Evolutionary conservation across 345 rosid genomes (phyloP).

Genomic region (Camelina hispida): DNA sequence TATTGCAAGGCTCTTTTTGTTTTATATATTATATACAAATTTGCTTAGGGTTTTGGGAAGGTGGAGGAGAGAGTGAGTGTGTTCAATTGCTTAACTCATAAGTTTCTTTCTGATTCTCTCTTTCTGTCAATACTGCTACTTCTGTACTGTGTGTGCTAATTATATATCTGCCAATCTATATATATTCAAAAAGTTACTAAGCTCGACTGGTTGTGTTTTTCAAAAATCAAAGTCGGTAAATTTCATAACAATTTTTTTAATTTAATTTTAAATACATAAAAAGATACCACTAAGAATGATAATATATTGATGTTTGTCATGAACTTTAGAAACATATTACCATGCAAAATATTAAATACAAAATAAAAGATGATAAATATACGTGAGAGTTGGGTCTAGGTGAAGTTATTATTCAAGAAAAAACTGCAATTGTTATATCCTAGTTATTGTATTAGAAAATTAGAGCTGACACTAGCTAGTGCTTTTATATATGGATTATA

Average conservation of each 20-base stretch:
- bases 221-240: constrained; percentile 6
- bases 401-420: not conserved
- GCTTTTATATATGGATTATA: not conserved
- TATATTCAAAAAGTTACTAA: constrained; percentile 8
- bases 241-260: not conserved
- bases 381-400: not conserved
- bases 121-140: constrained; percentile 35
- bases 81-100: constrained; percentile 45
- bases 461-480: not conserved
- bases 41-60: constrained; percentile 45
- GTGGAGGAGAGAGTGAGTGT: constrained; percentile 38
- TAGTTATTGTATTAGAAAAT: not conserved
- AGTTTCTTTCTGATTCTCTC: constrained; percentile 44
- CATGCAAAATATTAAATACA: not conserved
- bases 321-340: constrained; percentile 14
- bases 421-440: not conserved
- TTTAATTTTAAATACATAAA: constrained; percentile 1
- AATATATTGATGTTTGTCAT: not conserved
- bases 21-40: constrained; percentile 36
- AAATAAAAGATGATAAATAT: not conserved
- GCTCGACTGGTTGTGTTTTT: constrained; percentile 25
- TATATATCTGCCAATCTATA: not conserved
- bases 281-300: constrained; percentile 20
- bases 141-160: constrained; percentile 21
- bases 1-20: constrained; percentile 39